Evolutionary conservation across 2,329 filamentous ascomycete genomes (phyloP).

Genomic region (Botrytis cinerea): DNA sequence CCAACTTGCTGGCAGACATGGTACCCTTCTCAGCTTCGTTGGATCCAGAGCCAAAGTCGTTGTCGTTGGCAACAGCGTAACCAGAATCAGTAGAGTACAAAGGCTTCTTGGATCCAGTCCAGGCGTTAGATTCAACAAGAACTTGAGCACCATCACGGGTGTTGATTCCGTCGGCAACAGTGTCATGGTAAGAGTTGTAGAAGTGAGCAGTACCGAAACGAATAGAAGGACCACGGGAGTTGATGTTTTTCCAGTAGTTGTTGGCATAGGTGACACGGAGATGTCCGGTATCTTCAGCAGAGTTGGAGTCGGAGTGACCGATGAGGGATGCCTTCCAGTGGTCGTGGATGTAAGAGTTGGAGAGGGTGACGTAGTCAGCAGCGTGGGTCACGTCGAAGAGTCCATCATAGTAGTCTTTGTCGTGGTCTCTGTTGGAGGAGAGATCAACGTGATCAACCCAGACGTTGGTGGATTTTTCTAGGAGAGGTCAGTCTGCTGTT

Average conservation of each 20-base stretch:
- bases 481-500: not conserved
- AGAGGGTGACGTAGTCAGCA: conserved; percentile 48
- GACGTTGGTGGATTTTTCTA: conserved; percentile 22
- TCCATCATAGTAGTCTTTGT: conserved; percentile 49
- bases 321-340: conserved; percentile 42
- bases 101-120: conserved; percentile 46
- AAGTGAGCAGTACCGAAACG: conserved; percentile 20
- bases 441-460: conserved; percentile 33
- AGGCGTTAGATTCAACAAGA: conserved; percentile 58
- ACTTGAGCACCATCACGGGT: conserved; percentile 57
- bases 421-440: conserved; percentile 41
- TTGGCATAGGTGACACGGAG: conserved; percentile 37
- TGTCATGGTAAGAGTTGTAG: conserved; percentile 17
- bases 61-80: conserved; percentile 48
- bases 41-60: conserved; percentile 49
- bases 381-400: conserved; percentile 49
- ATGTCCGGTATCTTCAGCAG: conserved; percentile 36
- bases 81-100: conserved; percentile 39
- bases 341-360: conserved; percentile 48
- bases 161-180: conserved; percentile 48
- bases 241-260: conserved; percentile 28
- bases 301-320: conserved; percentile 39
- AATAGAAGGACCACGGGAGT: conserved; percentile 19
- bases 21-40: conserved; percentile 54
- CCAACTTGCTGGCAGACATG: conserved; percentile 44